Percentiles rank a stretch among this genome's conserved stretches.
Conservation (phyloP, 2,329 filamentous ascomycete species). For the Microdochium trichocladiopsis region DNA sequence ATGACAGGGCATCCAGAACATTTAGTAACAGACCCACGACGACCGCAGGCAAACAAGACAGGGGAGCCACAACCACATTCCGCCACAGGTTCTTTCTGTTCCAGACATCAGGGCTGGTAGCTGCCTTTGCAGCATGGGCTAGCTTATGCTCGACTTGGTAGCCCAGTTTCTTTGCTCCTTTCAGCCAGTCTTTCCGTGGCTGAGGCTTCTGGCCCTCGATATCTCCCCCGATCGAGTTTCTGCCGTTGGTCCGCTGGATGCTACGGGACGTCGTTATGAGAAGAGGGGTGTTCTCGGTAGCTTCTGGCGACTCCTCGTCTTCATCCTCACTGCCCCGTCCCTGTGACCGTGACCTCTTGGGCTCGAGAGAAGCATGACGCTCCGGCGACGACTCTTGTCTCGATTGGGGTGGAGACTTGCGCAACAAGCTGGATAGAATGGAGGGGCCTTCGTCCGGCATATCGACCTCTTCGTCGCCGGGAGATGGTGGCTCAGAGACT, state of each 20-base stretch:
- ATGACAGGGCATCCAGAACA: conserved; percentile 88
- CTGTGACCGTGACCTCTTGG: too few relatives aligned
- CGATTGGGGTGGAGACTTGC: conserved; percentile 33
- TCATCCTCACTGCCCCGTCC: too few relatives aligned
- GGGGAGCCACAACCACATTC: conserved; percentile 57
- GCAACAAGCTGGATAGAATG: conserved; percentile 39
- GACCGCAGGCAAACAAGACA: conserved; percentile 74
- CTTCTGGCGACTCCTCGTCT: neutral
- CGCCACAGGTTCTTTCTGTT: conserved; percentile 58
- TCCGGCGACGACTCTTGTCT: too few relatives aligned
- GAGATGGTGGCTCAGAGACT: conserved; percentile 18
- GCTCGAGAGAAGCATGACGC: too few relatives aligned
- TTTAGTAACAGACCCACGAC: conserved; percentile 85
- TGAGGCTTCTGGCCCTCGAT: conserved; percentile 46
- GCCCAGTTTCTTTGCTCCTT: conserved; percentile 36
- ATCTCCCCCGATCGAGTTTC: conserved; percentile 20
- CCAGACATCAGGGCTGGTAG: conserved; percentile 64
- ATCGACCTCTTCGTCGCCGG: conserved; percentile 9
- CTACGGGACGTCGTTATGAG: conserved; percentile 24
- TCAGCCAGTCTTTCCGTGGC: conserved; percentile 20
- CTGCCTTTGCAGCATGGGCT: conserved; percentile 13
- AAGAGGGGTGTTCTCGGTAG: conserved; percentile 42
- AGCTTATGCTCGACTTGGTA: conserved; percentile 6
- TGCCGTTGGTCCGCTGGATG: too few relatives aligned
- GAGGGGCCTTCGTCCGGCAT: conserved; percentile 17